phyloP scores from a whole-genome alignment of 192 early-diverging fungal genomes.

The Mortierella antarctica region DNA sequence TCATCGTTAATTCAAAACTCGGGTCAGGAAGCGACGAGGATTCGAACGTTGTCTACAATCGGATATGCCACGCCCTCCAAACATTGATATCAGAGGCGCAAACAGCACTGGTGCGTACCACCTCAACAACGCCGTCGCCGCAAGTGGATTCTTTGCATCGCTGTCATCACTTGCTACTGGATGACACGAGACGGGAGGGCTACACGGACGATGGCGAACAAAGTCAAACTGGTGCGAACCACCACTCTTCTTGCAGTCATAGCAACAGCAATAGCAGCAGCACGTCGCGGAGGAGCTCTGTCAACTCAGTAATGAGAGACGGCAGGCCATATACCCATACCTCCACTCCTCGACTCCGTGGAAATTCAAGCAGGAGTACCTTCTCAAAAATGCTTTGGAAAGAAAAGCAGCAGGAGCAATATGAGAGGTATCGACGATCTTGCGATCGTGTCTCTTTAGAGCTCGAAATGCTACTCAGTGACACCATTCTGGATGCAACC shows the following conservation, averaged over 20 bases:
- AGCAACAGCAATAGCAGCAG: not conserved
- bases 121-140: not conserved
- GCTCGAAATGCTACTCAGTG: constrained; percentile 29
- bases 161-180: not conserved
- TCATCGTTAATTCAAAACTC: constrained; percentile 24
- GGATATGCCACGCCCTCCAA: constrained; percentile 44
- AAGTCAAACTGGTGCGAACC: not conserved
- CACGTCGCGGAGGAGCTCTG: not conserved
- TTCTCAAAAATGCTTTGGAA: constrained; percentile 45
- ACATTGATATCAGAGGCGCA: constrained; percentile 39
- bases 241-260: constrained; percentile 11
- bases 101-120: constrained; percentile 21
- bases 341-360: constrained; percentile 7
- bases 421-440: constrained; percentile 35
- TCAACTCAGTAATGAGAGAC: not conserved
- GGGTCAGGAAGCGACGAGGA: constrained; percentile 37
- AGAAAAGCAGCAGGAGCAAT: constrained; percentile 49
- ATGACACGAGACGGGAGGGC: not conserved
- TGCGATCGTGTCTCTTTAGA: constrained; percentile 41
- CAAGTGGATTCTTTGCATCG: not conserved
- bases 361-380: constrained; percentile 1
- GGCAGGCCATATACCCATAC: constrained; percentile 1
- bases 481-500: constrained; percentile 9
- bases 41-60: constrained; percentile 41
- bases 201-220: constrained; percentile 19